phyloP scores from a whole-genome alignment of 805 yeast genomes.

The Dipodascus geniculatus region DNA sequence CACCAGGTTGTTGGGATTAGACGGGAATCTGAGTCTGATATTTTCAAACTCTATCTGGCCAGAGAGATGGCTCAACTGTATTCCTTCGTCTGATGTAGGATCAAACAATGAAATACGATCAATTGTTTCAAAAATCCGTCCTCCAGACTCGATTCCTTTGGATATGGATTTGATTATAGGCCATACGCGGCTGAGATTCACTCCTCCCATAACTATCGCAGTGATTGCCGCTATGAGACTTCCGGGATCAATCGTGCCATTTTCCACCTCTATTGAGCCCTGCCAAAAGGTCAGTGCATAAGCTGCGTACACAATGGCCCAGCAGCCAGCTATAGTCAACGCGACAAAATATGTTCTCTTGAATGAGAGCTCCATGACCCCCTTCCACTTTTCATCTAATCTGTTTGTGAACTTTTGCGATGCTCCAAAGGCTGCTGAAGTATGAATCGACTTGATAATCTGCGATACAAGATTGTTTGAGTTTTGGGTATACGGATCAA shows the following conservation, averaged over 20 bases:
- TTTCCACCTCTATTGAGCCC: conserved; percentile 19
- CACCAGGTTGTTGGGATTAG: conserved; percentile 62
- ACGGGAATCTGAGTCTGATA: conserved; percentile 75
- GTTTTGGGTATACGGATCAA: conserved; percentile 3
- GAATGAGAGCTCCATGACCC: conserved; percentile 13
- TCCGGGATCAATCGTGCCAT: conserved; percentile 11
- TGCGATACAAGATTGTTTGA: conserved; percentile 18
- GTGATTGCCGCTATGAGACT: conserved; percentile 11
- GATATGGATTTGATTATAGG: conserved; percentile 17
- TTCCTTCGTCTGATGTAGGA: conserved; percentile 13
- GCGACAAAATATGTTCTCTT: conserved; percentile 8
- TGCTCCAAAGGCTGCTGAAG: conserved; percentile 17
- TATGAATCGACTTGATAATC: conserved; percentile 16
- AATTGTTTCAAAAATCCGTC: conserved; percentile 23
- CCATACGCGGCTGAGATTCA: conserved; percentile 19
- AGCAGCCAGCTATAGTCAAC: conserved; percentile 13
- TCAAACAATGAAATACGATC: conserved; percentile 22
- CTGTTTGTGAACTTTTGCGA: conserved; percentile 16
- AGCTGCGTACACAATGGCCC: conserved; percentile 17
- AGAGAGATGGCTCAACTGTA: conserved; percentile 10
- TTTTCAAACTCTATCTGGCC: conserved; percentile 72
- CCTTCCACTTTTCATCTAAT: conserved; percentile 14
- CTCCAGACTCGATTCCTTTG: conserved; percentile 22
- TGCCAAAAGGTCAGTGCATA: conserved; percentile 24
- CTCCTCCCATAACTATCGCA: conserved; percentile 21